Base-by-base conservation (phyloP, 192 early-diverging fungal species). In the Entrophospora sp. region DNA sequence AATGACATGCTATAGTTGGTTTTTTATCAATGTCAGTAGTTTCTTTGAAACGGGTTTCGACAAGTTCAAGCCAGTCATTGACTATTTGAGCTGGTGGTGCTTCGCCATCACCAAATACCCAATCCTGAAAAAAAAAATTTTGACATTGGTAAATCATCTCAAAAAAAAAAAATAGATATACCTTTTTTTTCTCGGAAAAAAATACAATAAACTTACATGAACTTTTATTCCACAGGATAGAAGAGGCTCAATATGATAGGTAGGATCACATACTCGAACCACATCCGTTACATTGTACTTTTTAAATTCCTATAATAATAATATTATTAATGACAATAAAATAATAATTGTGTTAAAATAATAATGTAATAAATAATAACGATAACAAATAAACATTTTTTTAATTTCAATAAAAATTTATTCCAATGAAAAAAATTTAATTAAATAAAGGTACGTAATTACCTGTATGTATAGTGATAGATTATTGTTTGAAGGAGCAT, bases 241-340 rank as follows among this genome's bases (percentile, higher is more conserved):
- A 34, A 90, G 56, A 5, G 75, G 69, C 9, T 72, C 75, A 9
- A 73, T 81, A 22, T 77, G 66, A 71, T 93, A 93, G n/a, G 91
- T 90, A 4, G 91, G 87, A 51, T 93, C 89, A 66, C 91, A 91
- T 1, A 86, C 87, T n/a, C 91, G 80, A 14, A 93, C 89, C 12
- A 93, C 87, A 49, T 93, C 89, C 14, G 79, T 87, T 3, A 87
- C 85, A 37, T 78, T 69, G 44, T 82, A 81, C 40, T 74, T 73
- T 49, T 78, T 72, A 49, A 93, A 80, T 77, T 93, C 89, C 83
- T 88, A 61, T 22, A 49, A 51, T n/a, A n/a, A n/a, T n/a, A n/a
- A n/a, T n/a, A n/a, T n/a, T n/a, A n/a, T n/a, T n/a, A n/a, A n/a
- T n/a, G 22, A 59, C 16, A 6, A 4, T 55, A 16, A 66, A 66